Evolutionary conservation across 2,329 filamentous ascomycete species (phyloP), one percentile per base, ranked within the genome.

Genomic region (Penicillium palitans): DNA sequence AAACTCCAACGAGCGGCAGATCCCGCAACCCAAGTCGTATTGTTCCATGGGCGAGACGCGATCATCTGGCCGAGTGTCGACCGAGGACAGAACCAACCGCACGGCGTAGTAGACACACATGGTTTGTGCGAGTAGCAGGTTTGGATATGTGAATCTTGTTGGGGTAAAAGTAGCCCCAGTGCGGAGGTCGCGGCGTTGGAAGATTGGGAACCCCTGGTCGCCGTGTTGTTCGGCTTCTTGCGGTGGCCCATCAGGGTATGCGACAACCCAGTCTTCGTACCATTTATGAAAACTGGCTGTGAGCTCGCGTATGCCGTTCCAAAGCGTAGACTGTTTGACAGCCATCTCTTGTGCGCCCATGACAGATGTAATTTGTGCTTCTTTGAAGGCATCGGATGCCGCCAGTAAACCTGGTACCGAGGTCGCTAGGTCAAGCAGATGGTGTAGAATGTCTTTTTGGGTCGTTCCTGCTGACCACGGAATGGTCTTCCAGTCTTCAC

Each of bases 391-490:
- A 47, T 76, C 74, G 33, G 69, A 69, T 54, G 72, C 66, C 3
- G 61, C 65, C 15, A 76, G 55, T 2, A 74, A 58, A 8, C 64
- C 68, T 0, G 74, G 72, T 2, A 76, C 66, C 12, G 75, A 72
- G 8, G 71, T 68, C 4, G 71, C 73, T 17, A 76, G 60, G 52
- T 76, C 74, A 4, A 76, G 60, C 0, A 76, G 60, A 57, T 75
- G 67, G 48, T 76, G 73, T 13, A 76, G 52, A 21, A 75, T 70
- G 46, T 76, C 73, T 58, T 75, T 76, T 4, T 58, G 62, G 13
- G 68, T 74, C 7, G 74, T 74, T 3, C 68, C 69, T 27, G 70
- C 68, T 29, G 73, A 72, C 74, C 74, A 77, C 0, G 75, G 75
- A 17, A 76, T 62, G 8, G 68, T 74, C 50, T 75, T 76, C 75